phyloP scores from a whole-genome alignment of 1,139 yeast species.

The Neolecta irregularis region DNA sequence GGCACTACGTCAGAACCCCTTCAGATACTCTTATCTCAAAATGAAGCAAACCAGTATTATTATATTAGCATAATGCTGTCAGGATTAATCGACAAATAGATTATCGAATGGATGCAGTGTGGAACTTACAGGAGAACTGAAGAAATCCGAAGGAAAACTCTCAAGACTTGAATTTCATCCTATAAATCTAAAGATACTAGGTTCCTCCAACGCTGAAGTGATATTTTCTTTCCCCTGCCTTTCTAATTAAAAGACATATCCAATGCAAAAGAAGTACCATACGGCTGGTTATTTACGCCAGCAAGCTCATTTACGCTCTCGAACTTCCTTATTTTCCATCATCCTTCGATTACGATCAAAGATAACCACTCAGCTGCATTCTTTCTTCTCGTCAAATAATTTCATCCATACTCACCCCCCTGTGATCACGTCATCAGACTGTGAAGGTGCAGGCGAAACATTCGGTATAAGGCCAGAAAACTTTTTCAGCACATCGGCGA shows the following conservation, averaged over 20 bases:
- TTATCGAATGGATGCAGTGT: conserved; percentile 34
- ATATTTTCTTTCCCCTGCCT: conserved; percentile 2
- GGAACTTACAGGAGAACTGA: conserved; percentile 29
- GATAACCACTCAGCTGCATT: conserved; percentile 39
- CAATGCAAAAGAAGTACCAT: conserved; percentile 69
- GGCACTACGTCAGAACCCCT: conserved; percentile 47
- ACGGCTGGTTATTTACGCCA: conserved; percentile 47
- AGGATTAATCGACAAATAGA: conserved; percentile 11
- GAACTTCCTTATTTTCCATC: conserved; percentile 49
- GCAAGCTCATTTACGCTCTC: conserved; percentile 56
- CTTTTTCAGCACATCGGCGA: conserved; percentile 56
- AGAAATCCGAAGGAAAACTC: conserved; percentile 6
- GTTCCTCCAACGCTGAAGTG: conserved; percentile 22
- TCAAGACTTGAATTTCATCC: conserved; percentile 13
- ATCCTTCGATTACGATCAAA: conserved; percentile 57
- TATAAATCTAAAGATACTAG: conserved; percentile 24
- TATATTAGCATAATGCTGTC: not conserved
- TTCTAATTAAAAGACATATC: conserved; percentile 39
- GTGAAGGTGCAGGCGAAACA: conserved; percentile 96
- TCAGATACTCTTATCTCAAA: conserved; percentile 37
- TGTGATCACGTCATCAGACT: conserved; percentile 70
- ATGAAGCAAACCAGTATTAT: conserved; percentile 18
- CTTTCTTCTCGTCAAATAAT: conserved; percentile 38
- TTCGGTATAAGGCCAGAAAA: conserved; percentile 28
- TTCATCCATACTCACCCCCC: conserved; percentile 77